phyloP scores from a whole-genome alignment of 2,329 filamentous ascomycete species.

The Penicillium sp. region DNA sequence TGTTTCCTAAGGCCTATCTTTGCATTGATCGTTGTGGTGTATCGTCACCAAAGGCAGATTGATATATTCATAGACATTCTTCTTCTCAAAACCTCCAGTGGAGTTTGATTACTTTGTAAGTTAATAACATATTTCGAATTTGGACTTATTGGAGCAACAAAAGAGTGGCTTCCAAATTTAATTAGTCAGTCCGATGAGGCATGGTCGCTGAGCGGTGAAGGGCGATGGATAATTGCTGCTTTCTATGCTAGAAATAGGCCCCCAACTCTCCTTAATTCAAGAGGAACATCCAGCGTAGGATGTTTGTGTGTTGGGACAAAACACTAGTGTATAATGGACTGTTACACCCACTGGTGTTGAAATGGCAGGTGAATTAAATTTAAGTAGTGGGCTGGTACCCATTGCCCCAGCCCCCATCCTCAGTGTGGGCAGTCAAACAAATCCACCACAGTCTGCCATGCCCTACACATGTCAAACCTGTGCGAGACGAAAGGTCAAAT shows the following conservation, averaged over 20 bases:
- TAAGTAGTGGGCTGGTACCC: constrained; percentile 6
- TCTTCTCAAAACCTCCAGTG: too few relatives aligned
- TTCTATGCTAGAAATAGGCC: background rate
- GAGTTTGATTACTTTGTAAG: too few relatives aligned
- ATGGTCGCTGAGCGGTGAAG: background rate
- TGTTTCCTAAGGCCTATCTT: too few relatives aligned
- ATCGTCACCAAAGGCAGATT: too few relatives aligned
- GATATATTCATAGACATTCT: too few relatives aligned
- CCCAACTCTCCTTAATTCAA: background rate
- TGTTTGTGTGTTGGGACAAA: background rate
- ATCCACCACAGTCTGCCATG: constrained; percentile 8
- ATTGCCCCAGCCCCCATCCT: constrained; percentile 5
- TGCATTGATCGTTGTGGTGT: too few relatives aligned
- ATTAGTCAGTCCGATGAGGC: background rate
- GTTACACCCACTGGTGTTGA: background rate
- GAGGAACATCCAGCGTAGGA: background rate
- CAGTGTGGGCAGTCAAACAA: background rate
- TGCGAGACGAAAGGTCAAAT: constrained; percentile 24
- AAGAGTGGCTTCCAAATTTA: background rate
- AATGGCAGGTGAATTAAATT: background rate
- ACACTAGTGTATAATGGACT: background rate
- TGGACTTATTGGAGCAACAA: too few relatives aligned
- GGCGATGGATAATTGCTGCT: background rate
- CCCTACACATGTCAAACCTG: constrained; percentile 20
- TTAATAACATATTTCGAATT: too few relatives aligned